Evolutionary conservation across 1,284 basidiomycete genomes (phyloP).

Genomic region (Cutaneotrichosporon cyanovorans): DNA sequence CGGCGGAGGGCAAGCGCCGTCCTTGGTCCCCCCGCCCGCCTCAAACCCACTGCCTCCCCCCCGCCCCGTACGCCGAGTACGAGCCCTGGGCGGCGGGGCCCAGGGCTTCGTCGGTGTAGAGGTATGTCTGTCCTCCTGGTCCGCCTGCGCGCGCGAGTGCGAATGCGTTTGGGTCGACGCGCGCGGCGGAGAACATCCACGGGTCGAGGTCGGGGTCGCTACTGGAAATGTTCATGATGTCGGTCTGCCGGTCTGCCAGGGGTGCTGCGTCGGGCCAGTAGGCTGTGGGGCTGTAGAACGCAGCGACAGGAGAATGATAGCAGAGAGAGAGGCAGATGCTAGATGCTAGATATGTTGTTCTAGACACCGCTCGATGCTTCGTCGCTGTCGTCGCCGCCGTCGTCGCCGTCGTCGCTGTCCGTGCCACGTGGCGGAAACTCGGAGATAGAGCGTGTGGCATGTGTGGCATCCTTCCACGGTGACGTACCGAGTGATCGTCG

Average conservation of each 20-base stretch:
- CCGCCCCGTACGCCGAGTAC: conserved; percentile 35
- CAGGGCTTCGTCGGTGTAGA: conserved; percentile 34
- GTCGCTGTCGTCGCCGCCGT: too few relatives aligned
- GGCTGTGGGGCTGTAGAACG: too few relatives aligned
- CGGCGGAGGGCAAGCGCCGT: conserved; percentile 6
- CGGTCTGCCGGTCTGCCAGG: not conserved
- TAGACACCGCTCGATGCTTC: too few relatives aligned
- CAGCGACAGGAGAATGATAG: too few relatives aligned
- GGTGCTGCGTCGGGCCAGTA: too few relatives aligned
- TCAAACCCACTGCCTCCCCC: conserved; percentile 47
- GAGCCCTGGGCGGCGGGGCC: conserved; percentile 12
- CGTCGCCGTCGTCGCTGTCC: too few relatives aligned
- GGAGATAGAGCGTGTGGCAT: too few relatives aligned
- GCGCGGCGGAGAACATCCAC: conserved; percentile 23
- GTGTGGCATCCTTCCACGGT: too few relatives aligned
- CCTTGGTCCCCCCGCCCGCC: conserved; percentile 43
- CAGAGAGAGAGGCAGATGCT: too few relatives aligned
- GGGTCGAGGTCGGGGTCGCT: not conserved
- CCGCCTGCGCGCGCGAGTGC: conserved; percentile 43
- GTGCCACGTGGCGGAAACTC: too few relatives aligned
- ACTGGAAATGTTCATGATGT: conserved; percentile 1
- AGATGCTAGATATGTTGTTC: too few relatives aligned
- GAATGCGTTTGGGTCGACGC: conserved; percentile 24
- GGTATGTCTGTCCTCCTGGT: conserved; percentile 33
- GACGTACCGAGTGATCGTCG: too few relatives aligned